Percentiles rank a stretch among this genome's conserved stretches.
Evolutionary conservation across 163 green algal species (phyloP).

Genomic region (Chloromonas sp.): DNA sequence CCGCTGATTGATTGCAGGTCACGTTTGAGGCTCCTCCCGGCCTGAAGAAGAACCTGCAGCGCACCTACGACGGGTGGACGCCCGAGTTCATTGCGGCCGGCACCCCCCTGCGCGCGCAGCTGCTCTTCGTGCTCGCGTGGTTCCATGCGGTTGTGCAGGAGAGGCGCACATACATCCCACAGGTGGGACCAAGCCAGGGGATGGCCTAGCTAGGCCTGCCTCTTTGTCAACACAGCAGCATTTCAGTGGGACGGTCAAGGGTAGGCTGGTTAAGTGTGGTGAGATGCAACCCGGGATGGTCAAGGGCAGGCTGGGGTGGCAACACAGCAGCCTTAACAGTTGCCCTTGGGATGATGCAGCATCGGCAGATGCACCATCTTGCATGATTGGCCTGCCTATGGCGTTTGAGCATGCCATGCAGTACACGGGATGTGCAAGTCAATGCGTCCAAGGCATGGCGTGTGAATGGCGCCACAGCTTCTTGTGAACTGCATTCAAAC

Average conservation of each 20-base stretch:
- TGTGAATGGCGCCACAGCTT: too few species aligned
- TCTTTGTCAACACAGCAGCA: background rate
- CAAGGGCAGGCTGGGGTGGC: too few species aligned
- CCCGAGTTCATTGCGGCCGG: constrained; percentile 43
- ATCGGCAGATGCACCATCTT: too few species aligned
- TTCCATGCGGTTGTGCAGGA: constrained; percentile 78
- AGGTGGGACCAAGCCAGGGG: constrained; percentile 14
- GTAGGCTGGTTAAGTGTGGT: too few species aligned
- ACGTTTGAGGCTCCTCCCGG: constrained; percentile 77
- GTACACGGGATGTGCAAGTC: too few species aligned
- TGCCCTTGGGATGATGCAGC: too few species aligned
- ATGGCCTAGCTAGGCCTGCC: background rate
- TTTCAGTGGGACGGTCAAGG: background rate
- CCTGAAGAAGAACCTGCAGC: constrained; percentile 75
- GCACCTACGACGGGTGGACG: constrained; percentile 65
- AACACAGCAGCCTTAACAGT: too few species aligned
- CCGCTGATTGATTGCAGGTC: constrained; percentile 34
- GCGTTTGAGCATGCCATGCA: too few species aligned
- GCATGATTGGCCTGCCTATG: too few species aligned
- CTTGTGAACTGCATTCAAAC: too few species aligned
- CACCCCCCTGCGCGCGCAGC: constrained; percentile 55
- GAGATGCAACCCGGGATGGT: too few species aligned
- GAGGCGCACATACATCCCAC: constrained; percentile 66
- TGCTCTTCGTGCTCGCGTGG: constrained; percentile 80
- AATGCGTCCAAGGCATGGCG: too few species aligned